Evolutionary conservation across 805 yeast species (phyloP), one percentile per base, ranked within the genome.

Genomic region (Lipomyces anomalus): DNA sequence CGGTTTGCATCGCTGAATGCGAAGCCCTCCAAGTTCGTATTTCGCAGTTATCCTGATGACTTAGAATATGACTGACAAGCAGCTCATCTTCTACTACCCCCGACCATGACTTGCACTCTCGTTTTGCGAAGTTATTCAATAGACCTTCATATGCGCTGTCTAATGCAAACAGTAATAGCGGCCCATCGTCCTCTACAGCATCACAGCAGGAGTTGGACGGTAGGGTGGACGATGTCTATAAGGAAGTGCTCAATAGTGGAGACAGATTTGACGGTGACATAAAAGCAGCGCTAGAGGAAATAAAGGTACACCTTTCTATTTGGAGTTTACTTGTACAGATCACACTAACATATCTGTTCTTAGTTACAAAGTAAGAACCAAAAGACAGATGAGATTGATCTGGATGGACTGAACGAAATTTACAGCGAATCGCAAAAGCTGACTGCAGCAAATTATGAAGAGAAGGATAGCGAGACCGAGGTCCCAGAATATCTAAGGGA

Each of bases 391-490:
- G 30, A 26, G 30, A 9, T 26, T 13, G 30, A 26, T 13, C 30
- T 13, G 30, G 30, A 9, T 9, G 30, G 11, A 13, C 9, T 26
- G 11, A 13, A 9, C 30, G 30, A 9, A 13, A 9, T 26, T 9
- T 13, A 9, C 11, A 9, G 13, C 30, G 30, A 26, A 26, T 26
- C 30, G 30, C 11, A 13, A 13, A 9, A 26, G 30, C 30, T 26
- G 36, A 33, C 36, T 6, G 36, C 13, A n/a, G 32, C n/a, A n/a
- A 28, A 28, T 28, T 11, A 22, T 17, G 54, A 50, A 32, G 39
- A 47, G 32, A 36, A 38, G 21, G 53, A 47, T 30, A 44, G 42
- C 22, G 49, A 51, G 17, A 43, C 39, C 30, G 30, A 13, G 9
- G 30, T 26, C 11, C 30, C 30, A 9, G 30, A 26, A 13, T 26